Evolutionary conservation across 768 basidiomycete genomes (phyloP).

Genomic region (Thelephora ganbajun): DNA sequence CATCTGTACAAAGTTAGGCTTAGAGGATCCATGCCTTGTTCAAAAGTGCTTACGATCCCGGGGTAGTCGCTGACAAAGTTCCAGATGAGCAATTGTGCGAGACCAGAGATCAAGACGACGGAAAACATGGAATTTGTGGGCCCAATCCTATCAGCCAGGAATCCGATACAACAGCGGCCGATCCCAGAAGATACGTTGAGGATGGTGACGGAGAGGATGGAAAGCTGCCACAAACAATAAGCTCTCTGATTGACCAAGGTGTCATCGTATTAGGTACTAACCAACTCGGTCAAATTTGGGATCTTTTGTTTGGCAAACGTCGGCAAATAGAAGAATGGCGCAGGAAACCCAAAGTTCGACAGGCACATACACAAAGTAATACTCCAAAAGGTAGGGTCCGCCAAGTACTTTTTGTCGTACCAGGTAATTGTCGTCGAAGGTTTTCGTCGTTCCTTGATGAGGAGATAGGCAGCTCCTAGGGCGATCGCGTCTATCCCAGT

Average conservation of each 20-base stretch:
- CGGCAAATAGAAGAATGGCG: constrained; percentile 10
- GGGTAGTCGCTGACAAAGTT: constrained; percentile 20
- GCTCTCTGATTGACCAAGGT: not conserved
- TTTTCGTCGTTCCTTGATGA: constrained; percentile 17
- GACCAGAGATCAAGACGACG: constrained; percentile 20
- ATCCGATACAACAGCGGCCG: constrained; percentile 20
- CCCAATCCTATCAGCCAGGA: constrained; percentile 24
- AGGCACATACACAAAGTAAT: constrained; percentile 18
- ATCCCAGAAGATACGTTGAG: constrained; percentile 10
- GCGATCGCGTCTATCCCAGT: constrained; percentile 15
- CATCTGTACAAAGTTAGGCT: constrained; percentile 6
- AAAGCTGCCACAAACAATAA: not conserved
- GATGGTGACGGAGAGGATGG: constrained; percentile 10
- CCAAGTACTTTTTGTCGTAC: constrained; percentile 11
- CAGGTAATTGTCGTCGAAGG: constrained; percentile 8
- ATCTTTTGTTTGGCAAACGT: constrained; percentile 9
- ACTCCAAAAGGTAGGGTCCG: constrained; percentile 19
- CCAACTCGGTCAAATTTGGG: constrained; percentile 7
- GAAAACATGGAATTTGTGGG: constrained; percentile 25
- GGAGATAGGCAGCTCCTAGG: constrained; percentile 15
- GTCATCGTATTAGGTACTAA: not conserved
- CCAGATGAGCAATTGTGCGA: constrained; percentile 25
- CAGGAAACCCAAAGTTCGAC: constrained; percentile 10
- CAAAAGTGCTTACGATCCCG: constrained; percentile 10
- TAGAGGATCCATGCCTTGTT: not conserved